phyloP scores from a whole-genome alignment of 345 rosid genomes.

The Laguncularia racemosa region DNA sequence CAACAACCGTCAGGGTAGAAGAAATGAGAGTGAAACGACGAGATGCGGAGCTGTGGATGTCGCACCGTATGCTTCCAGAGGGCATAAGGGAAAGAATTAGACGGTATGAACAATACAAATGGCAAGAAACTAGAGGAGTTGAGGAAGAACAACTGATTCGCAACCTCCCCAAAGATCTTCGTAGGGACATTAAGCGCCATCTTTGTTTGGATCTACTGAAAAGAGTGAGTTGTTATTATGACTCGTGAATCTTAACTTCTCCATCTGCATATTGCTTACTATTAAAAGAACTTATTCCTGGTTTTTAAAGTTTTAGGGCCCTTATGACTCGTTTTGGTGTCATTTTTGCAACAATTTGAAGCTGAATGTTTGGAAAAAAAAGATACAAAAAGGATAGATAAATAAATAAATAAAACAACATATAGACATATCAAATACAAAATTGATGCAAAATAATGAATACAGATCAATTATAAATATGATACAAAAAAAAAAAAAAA shows the following conservation, averaged over 20 bases:
- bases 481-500: too few relatives aligned
- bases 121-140: slow-evolving; percentile 88
- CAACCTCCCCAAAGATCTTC: slow-evolving; percentile 68
- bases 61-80: slow-evolving; percentile 72
- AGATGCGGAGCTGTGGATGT: slow-evolving; percentile 87
- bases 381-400: too few relatives aligned
- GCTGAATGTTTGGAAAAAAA: too few relatives aligned
- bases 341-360: too few relatives aligned
- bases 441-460: too few relatives aligned
- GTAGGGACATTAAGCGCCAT: slow-evolving; percentile 77
- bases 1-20: slow-evolving; percentile 61
- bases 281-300: not conserved
- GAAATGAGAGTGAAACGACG: slow-evolving; percentile 80
- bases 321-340: too few relatives aligned
- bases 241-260: slow-evolving; percentile 1
- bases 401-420: too few relatives aligned
- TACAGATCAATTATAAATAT: too few relatives aligned
- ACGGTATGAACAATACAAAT: slow-evolving; percentile 70
- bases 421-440: too few relatives aligned
- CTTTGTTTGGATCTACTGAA: slow-evolving; percentile 57
- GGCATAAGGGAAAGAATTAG: slow-evolving; percentile 50
- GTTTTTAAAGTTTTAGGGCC: not conserved
- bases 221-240: slow-evolving; percentile 36
- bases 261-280: not conserved
- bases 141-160: slow-evolving; percentile 54